Evolutionary conservation across 768 basidiomycete genomes (phyloP).

Genomic region (Suillus subalutaceus): DNA sequence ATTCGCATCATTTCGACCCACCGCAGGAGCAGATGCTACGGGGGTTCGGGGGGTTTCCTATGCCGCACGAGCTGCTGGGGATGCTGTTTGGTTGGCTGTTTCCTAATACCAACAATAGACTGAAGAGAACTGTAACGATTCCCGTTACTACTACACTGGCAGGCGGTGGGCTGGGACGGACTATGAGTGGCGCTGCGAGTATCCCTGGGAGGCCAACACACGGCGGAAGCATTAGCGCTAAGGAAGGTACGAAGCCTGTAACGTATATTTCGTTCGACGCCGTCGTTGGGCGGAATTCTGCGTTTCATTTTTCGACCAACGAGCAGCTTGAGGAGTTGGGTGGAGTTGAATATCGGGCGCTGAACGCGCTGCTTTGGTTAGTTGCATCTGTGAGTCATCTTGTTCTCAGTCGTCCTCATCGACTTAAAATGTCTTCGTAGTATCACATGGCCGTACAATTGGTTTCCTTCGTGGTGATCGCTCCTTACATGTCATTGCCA

Average conservation of each 20-base stretch:
- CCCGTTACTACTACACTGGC: slow-evolving; percentile 65
- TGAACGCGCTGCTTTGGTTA: slow-evolving; percentile 82
- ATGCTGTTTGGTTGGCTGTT: slow-evolving; percentile 58
- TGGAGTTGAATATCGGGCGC: slow-evolving; percentile 89
- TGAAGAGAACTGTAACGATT: slow-evolving; percentile 76
- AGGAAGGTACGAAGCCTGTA: slow-evolving; percentile 53
- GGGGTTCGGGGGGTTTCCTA: slow-evolving; percentile 76
- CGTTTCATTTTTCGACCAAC: slow-evolving; percentile 65
- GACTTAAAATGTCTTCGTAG: slow-evolving; percentile 41
- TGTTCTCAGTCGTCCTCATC: not conserved
- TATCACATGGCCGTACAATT: slow-evolving; percentile 80
- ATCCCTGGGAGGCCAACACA: slow-evolving; percentile 23
- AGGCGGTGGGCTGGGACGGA: slow-evolving; percentile 32
- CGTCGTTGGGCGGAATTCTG: slow-evolving; percentile 80
- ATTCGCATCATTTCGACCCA: slow-evolving; percentile 17
- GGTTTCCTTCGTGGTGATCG: slow-evolving; percentile 69
- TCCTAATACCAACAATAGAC: slow-evolving; percentile 57
- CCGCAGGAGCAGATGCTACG: slow-evolving; percentile 37
- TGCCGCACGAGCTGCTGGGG: slow-evolving; percentile 59
- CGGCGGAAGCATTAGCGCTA: slow-evolving; percentile 21
- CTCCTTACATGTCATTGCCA: slow-evolving; percentile 71
- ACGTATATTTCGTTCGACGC: slow-evolving; percentile 89
- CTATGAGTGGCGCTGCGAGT: slow-evolving; percentile 29
- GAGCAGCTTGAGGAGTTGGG: slow-evolving; percentile 92
- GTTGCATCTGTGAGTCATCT: slow-evolving; percentile 63